These are phyloP conservation scores for Tuber indicum DNA, from an alignment of 495 filamentous ascomycete species.

Conservation along the genomic window DNA sequence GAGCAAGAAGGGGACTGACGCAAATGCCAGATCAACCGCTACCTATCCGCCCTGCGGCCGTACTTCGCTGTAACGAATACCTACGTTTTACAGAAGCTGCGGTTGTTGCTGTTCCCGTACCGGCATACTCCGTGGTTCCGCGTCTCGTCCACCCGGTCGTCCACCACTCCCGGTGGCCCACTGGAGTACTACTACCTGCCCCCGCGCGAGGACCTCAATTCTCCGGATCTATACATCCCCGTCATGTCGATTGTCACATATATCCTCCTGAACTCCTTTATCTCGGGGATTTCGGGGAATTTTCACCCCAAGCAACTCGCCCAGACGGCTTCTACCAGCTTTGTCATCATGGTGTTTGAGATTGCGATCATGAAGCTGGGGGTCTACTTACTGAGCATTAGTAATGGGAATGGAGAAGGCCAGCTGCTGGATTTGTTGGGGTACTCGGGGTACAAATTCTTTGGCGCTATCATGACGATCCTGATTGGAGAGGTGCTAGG, in stretches of 20 bases:
- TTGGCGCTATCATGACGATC: slow-evolving; percentile 85
- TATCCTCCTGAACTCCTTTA: slow-evolving; percentile 79
- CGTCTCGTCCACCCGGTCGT: slow-evolving; percentile 46
- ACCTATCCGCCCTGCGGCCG: slow-evolving; percentile 86
- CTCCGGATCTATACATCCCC: slow-evolving; percentile 98
- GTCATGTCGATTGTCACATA: slow-evolving; percentile 93
- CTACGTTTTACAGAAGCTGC: slow-evolving; percentile 76
- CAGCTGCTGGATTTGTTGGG: slow-evolving; percentile 90
- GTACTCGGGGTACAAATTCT: slow-evolving; percentile 98
- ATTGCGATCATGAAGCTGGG: slow-evolving; percentile 84
- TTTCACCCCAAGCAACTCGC: slow-evolving; percentile 94
- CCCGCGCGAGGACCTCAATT: slow-evolving; percentile 94
- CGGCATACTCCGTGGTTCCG: slow-evolving; percentile 94
- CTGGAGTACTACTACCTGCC: slow-evolving; percentile 80
- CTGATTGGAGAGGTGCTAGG: slow-evolving; percentile 62
- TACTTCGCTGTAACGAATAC: slow-evolving; percentile 96
- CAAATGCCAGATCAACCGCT: slow-evolving; percentile 68
- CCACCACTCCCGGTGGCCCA: slow-evolving; percentile 59
- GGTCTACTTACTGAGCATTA: slow-evolving; percentile 86
- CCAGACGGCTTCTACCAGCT: slow-evolving; percentile 73
- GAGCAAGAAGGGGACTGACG: background rate
- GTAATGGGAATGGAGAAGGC: slow-evolving; percentile 59
- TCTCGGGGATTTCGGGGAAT: slow-evolving; percentile 83
- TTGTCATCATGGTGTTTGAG: slow-evolving; percentile 75
- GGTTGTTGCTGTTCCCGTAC: slow-evolving; percentile 94